Percentiles rank a stretch among this genome's conserved stretches.
These are phyloP conservation scores for Mycena polygramma DNA, from an alignment of 768 basidiomycete species.

Conservation along the genomic window DNA sequence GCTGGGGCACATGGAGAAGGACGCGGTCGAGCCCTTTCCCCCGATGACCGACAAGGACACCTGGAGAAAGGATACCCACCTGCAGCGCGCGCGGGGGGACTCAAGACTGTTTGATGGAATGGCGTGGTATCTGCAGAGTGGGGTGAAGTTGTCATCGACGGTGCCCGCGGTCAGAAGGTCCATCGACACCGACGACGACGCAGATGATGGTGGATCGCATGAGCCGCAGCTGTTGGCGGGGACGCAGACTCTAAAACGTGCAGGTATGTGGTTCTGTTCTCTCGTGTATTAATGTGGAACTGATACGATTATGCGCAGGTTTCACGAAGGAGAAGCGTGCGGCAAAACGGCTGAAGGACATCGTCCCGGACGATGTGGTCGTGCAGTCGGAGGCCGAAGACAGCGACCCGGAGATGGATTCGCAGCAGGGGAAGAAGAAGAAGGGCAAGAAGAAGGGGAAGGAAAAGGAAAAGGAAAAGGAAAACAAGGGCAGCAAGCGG, in stretches of 20 bases:
- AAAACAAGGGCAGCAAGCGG: conserved; percentile 1
- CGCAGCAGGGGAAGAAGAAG: conserved; percentile 1
- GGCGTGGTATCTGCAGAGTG: conserved; percentile 31
- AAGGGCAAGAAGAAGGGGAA: background rate
- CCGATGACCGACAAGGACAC: conserved; percentile 18
- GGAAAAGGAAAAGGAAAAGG: background rate
- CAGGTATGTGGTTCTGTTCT: background rate
- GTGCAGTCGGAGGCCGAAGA: conserved; percentile 17
- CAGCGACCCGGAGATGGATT: conserved; percentile 4
- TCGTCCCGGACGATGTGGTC: conserved; percentile 14
- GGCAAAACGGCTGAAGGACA: conserved; percentile 22
- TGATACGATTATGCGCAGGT: background rate
- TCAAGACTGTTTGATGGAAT: conserved; percentile 31
- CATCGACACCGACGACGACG: background rate
- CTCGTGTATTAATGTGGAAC: background rate
- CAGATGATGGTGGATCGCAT: background rate
- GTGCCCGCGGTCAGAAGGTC: background rate
- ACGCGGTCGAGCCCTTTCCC: conserved; percentile 19
- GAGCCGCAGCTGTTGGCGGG: conserved; percentile 18
- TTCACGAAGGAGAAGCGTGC: conserved; percentile 4
- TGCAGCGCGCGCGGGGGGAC: conserved; percentile 22
- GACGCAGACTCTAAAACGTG: conserved; percentile 23
- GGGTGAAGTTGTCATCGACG: background rate
- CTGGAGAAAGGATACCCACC: conserved; percentile 25
- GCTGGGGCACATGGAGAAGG: conserved; percentile 20